A percentile compares a stretch with the other conserved stretches of the same genome.
phyloP scores from a whole-genome alignment of 2,329 filamentous ascomycete genomes.

The Cladosporium sphaerospermum region DNA sequence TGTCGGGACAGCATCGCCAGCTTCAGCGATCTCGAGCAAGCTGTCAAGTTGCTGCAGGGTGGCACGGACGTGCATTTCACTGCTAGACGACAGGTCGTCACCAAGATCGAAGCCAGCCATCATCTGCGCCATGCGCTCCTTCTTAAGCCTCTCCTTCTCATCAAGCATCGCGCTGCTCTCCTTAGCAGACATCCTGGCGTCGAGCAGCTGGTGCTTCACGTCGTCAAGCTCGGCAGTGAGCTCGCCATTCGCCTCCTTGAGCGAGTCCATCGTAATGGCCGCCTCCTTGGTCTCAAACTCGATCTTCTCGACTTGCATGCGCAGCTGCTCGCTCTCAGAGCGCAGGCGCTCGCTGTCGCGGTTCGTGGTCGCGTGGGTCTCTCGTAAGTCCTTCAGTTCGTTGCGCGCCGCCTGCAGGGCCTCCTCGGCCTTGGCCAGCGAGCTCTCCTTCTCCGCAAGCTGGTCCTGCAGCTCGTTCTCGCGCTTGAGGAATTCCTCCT shows the following conservation, averaged over 20 bases:
- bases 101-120: conserved; percentile 98
- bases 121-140: conserved; percentile 99
- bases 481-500: conserved; percentile 87
- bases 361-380: conserved; percentile 72
- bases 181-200: conserved; percentile 94
- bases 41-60: conserved; percentile 78
- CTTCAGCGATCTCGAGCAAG: conserved; percentile 67
- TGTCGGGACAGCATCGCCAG: conserved; percentile 72
- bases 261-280: conserved; percentile 91
- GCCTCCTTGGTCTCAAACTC: conserved; percentile 96
- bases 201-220: conserved; percentile 89
- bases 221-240: conserved; percentile 89
- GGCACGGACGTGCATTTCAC: conserved; percentile 76
- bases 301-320: conserved; percentile 94
- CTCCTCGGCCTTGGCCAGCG: conserved; percentile 72
- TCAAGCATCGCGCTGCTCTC: conserved; percentile 84
- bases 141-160: conserved; percentile 98
- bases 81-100: conserved; percentile 86
- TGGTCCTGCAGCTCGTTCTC: conserved; percentile 98
- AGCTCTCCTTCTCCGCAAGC: conserved; percentile 83
- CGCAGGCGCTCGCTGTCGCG: conserved; percentile 87
- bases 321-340: conserved; percentile 82
- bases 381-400: conserved; percentile 77
- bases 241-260: conserved; percentile 93
- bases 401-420: conserved; percentile 76